Conservation (phyloP, 352 stramenopile species). For the Globisporangium mamillatum region DNA sequence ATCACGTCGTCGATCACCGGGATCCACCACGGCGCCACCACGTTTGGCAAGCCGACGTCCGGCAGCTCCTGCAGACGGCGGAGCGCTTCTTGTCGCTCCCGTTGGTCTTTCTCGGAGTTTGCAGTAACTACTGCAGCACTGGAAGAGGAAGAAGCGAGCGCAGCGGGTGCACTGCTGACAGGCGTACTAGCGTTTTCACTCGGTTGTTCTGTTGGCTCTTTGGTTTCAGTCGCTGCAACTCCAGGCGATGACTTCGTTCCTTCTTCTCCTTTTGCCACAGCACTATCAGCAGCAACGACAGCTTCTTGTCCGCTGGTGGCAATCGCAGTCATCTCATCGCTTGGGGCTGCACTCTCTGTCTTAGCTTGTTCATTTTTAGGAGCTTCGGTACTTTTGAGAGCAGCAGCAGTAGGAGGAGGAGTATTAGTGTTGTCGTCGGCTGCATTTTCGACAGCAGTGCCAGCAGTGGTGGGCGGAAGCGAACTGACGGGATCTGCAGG, state of each 20-base stretch:
- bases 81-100: slow-evolving; percentile 39
- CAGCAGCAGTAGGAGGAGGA: background rate
- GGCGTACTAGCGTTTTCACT: background rate
- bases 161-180: background rate
- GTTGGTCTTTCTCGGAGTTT: slow-evolving; percentile 8
- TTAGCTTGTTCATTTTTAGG: background rate
- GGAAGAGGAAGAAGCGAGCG: too few species aligned
- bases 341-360: background rate
- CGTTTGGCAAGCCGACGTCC: slow-evolving; percentile 25
- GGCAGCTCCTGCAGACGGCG: slow-evolving; percentile 40
- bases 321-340: background rate
- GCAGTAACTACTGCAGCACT: background rate
- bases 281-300: background rate
- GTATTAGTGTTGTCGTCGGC: background rate
- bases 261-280: background rate
- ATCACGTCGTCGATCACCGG: slow-evolving; percentile 72
- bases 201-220: background rate
- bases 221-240: background rate
- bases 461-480: background rate
- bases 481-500: background rate
- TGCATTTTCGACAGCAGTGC: background rate
- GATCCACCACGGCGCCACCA: slow-evolving; percentile 74
- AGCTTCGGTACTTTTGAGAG: background rate
- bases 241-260: background rate
- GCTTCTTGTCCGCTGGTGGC: background rate